Evolutionary conservation across 2,329 filamentous ascomycete genomes (phyloP), one percentile per base, ranked within the genome.

Genomic region (Rugonectria rugulosa): DNA sequence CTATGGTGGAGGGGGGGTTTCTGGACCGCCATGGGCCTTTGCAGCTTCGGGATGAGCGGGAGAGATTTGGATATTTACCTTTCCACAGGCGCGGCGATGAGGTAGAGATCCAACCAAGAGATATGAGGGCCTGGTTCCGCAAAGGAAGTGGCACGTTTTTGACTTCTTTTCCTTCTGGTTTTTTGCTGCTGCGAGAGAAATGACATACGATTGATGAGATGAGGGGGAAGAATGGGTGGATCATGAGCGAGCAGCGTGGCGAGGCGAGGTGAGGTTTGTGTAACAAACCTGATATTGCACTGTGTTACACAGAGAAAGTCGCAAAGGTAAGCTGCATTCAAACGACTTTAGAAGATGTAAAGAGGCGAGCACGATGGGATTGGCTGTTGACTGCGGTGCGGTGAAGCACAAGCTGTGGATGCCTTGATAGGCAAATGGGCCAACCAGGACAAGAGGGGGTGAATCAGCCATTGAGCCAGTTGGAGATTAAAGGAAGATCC

Each of bases 231-330:
- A 56, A 65, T 54, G 52, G 37, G 59, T 50, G 8, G 27, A 61
- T n/a, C n/a, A n/a, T n/a, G n/a, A n/a, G n/a, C n/a, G n/a, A n/a
- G n/a, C n/a, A n/a, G n/a, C n/a, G n/a, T n/a, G n/a, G n/a, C n/a
- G n/a, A n/a, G n/a, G n/a, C n/a, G 64, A 64, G 66, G 68, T 61
- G 62, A 67, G 62, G 57, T 36, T 53, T 59, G 65, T 66, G 50
- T 23, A 58, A 61, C 59, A 47, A n/a, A n/a, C n/a, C 45, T 38
- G 56, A n/a, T n/a, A n/a, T n/a, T 57, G 60, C 49, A 63, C 48
- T 62, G 62, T 63, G 67, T 66, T 43, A 53, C 65, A 62, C 57
- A 54, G 34, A 45, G 21, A 56, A 37, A 44, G 21, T 21, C 44
- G 36, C 34, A 48, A 31, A 32, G 43, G 51, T 50, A 59, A 52